Base-by-base conservation (phyloP, 1,284 basidiomycete species). In the Irpex sp. region DNA sequence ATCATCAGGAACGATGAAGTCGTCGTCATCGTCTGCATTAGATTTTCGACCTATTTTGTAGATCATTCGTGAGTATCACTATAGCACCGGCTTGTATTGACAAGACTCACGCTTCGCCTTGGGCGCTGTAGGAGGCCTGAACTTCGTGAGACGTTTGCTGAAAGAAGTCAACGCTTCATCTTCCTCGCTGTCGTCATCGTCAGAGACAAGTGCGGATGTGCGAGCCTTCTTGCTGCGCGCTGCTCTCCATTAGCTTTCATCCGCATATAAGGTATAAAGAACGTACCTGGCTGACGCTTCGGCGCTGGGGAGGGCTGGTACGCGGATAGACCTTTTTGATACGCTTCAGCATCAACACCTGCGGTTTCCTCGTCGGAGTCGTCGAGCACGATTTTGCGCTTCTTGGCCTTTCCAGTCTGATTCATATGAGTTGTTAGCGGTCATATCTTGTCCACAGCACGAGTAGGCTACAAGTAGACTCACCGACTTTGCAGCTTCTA, bases 331-430 rank as follows among this genome's bases (percentile, higher is more conserved):
- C 67, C 60, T 33, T 66, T 70, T 56, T 67, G 68, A 59, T 70
- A 71, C 21, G 68, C 65, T 3, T 58, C 39, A 2, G 64, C 56
- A 55, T 71, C 64, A 56, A 73, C 64, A 39, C 61, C 63, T 52
- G 68, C 65, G n/a, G 69, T 69, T 19, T 87, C 87, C 35, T 87
- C 85, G 62, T 91, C 89, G 0, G 87, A 89, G 64, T 89, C 87
- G 5, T 82, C 81, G 18, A 86, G 67, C 10, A 87, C 68, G n/a
- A 86, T 78, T 72, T 90, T 91, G 45, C 90, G 85, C 71, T 92
- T 91, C 49, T 74, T 72, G 12, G 79, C 74, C 3, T 58, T 66
- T 72, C 77, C 54, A 12, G 57, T 42, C 67, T 69, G 12, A 16
- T 10, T 10, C 8, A 36, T 0, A 16, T 21, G 18, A 51, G 9